Conservation (phyloP, 495 filamentous ascomycete species). For the Astrocystis sublimbata region DNA sequence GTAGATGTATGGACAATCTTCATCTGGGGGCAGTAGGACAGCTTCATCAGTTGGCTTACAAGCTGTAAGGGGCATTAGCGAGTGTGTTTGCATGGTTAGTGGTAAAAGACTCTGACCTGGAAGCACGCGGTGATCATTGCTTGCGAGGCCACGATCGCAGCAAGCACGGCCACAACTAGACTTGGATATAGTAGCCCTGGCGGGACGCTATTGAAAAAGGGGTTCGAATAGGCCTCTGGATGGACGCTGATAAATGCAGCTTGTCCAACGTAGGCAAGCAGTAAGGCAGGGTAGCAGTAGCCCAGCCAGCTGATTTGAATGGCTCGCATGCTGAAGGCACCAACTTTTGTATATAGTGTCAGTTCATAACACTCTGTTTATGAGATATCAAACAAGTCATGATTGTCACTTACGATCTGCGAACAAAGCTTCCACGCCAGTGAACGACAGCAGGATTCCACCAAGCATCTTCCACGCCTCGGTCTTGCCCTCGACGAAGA, state of each 20-base stretch:
- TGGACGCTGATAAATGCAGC: conserved; percentile 67
- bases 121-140: conserved; percentile 78
- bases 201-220: conserved; percentile 69
- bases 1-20: conserved; percentile 66
- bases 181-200: conserved; percentile 67
- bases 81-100: background rate
- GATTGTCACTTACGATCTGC: conserved; percentile 49
- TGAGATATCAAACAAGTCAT: background rate
- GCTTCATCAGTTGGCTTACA: conserved; percentile 69
- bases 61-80: conserved; percentile 44
- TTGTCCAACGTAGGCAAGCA: conserved; percentile 73
- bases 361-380: background rate
- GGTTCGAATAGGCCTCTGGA: conserved; percentile 65
- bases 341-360: conserved; percentile 36
- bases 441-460: conserved; percentile 70
- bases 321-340: conserved; percentile 63
- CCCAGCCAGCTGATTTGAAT: conserved; percentile 67
- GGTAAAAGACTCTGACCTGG: conserved; percentile 23
- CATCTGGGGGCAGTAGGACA: conserved; percentile 74
- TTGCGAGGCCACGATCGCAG: conserved; percentile 74
- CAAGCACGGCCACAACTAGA: conserved; percentile 65
- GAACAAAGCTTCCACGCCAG: conserved; percentile 73
- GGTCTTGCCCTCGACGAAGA: conserved; percentile 60
- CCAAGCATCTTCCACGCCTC: conserved; percentile 68
- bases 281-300: conserved; percentile 65